phyloP scores from a whole-genome alignment of 345 rosid genomes.

The Pistacia integerrima region DNA sequence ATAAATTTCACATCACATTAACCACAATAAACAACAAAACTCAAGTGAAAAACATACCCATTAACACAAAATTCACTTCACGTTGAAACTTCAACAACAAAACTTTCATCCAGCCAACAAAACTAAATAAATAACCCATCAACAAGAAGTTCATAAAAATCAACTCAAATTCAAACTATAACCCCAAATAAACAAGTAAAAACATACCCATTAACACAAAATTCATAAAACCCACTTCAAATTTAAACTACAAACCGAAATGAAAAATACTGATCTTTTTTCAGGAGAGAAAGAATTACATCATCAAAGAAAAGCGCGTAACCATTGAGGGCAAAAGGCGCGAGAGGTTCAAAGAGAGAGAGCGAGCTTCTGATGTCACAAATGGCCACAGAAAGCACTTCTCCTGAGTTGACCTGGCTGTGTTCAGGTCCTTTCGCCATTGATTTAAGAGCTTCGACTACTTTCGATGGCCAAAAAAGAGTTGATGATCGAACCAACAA shows the following conservation, averaged over 20 bases:
- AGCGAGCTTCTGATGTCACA: conserved; percentile 56
- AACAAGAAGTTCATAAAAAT: neutral
- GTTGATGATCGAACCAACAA: conserved; percentile 46
- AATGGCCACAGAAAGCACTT: conserved; percentile 54
- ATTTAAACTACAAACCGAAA: neutral
- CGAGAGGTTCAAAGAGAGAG: conserved; percentile 41
- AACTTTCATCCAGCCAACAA: no score
- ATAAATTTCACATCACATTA: no score
- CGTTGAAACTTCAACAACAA: no score
- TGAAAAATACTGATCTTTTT: neutral
- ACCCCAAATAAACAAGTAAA: neutral
- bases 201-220: neutral
- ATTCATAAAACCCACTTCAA: neutral
- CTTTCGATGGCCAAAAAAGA: conserved; percentile 70
- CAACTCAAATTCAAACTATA: no score
- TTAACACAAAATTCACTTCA: no score
- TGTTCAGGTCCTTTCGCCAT: conserved; percentile 64
- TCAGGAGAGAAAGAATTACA: conserved; percentile 25
- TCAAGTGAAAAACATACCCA: no score
- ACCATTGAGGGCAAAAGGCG: conserved; percentile 52
- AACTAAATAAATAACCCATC: neutral
- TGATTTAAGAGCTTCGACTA: conserved; percentile 58
- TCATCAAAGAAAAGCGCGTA: conserved; percentile 72
- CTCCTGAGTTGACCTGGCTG: conserved; percentile 68
- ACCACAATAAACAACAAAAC: no score